Conservation (phyloP, 352 stramenopile genomes). For the Pythium angustatum region DNA sequence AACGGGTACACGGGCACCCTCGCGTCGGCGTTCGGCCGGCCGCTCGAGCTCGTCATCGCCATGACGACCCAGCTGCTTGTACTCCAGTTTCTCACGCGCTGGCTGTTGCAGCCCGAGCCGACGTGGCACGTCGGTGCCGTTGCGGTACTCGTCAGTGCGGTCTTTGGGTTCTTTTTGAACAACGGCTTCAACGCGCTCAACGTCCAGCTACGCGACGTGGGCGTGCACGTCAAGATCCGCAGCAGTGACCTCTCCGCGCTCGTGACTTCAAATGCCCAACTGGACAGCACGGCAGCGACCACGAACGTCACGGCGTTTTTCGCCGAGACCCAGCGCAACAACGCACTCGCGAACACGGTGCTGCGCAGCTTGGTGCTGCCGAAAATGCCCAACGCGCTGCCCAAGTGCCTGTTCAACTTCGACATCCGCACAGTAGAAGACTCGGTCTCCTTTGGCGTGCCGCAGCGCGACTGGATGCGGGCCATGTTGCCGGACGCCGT, state of each 20-base stretch:
- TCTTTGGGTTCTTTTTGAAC: slow-evolving; percentile 4
- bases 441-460: not conserved
- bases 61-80: not conserved
- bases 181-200: slow-evolving; percentile 16
- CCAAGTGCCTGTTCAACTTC: not conserved
- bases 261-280: not conserved
- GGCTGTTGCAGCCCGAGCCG: not conserved
- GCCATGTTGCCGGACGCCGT: not conserved
- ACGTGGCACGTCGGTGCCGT: not conserved
- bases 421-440: not conserved
- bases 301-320: not conserved
- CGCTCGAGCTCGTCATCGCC: not conserved
- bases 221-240: not conserved
- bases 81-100: not conserved
- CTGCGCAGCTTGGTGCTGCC: slow-evolving; percentile 3
- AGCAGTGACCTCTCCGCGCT: not conserved
- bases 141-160: not conserved
- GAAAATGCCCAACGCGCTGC: not conserved
- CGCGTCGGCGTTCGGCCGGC: not conserved
- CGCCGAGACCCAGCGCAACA: not conserved
- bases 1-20: slow-evolving; percentile 3
- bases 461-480: slow-evolving; percentile 7
- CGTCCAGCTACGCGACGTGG: slow-evolving; percentile 3
- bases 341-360: slow-evolving; percentile 13
- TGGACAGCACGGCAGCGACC: not conserved